A percentile compares a stretch with the other conserved stretches of the same genome.
Evolutionary conservation across 2,329 filamentous ascomycete genomes (phyloP).

Genomic region (Neonectria hederae): DNA sequence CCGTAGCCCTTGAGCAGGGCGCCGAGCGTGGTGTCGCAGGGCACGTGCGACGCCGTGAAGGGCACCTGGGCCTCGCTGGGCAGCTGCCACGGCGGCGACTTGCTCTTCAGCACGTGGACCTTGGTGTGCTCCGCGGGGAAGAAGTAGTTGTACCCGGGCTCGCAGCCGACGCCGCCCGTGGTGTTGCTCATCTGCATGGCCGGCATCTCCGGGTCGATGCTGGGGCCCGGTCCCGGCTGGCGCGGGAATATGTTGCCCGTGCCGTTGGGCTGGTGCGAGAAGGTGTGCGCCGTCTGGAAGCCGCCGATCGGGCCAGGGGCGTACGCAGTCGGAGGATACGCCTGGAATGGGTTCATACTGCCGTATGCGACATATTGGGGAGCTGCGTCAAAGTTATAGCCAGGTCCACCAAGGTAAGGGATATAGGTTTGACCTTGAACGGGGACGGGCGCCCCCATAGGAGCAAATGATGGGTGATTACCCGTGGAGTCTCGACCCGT

Average conservation of each 20-base stretch:
- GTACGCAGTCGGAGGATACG: slow-evolving; percentile 18
- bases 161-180: slow-evolving; percentile 65
- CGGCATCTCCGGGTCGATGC: slow-evolving; percentile 56
- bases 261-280: slow-evolving; percentile 52
- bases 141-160: slow-evolving; percentile 71
- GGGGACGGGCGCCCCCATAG: slow-evolving; percentile 46
- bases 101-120: slow-evolving; percentile 65
- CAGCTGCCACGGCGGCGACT: slow-evolving; percentile 63
- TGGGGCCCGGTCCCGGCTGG: slow-evolving; percentile 53
- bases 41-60: slow-evolving; percentile 63
- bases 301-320: slow-evolving; percentile 30
- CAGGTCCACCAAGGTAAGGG: slow-evolving; percentile 49
- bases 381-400: slow-evolving; percentile 44
- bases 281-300: slow-evolving; percentile 40
- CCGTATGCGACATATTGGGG: slow-evolving; percentile 35
- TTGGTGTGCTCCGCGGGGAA: slow-evolving; percentile 68
- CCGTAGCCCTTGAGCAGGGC: slow-evolving; percentile 69
- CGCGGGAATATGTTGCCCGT: slow-evolving; percentile 49
- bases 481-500: slow-evolving; percentile 50
- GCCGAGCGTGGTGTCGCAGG: slow-evolving; percentile 60
- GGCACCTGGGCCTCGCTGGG: slow-evolving; percentile 52
- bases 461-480: slow-evolving; percentile 46
- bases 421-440: slow-evolving; percentile 52
- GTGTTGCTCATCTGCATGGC: slow-evolving; percentile 66
- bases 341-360: slow-evolving; percentile 20